phyloP scores from a whole-genome alignment of 768 basidiomycete species.

The Boletus subparvulus region DNA sequence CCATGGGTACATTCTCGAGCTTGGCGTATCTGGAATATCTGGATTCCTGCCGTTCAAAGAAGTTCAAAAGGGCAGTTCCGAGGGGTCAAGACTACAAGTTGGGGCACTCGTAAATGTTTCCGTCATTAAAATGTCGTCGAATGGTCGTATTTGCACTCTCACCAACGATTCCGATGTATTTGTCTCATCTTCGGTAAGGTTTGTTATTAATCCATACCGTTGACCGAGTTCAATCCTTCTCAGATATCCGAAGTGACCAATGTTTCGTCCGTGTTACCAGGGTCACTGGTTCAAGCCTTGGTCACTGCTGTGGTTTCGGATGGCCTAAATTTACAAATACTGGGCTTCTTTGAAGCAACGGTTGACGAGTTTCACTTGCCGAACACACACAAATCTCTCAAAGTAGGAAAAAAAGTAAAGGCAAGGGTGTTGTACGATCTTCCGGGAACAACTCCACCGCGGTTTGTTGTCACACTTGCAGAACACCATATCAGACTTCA shows the following conservation, averaged over 20 bases:
- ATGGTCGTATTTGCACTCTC: constrained; percentile 78
- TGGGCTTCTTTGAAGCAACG: constrained; percentile 92
- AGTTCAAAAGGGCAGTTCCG: constrained; percentile 41
- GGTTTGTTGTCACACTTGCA: constrained; percentile 77
- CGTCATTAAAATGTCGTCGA: constrained; percentile 68
- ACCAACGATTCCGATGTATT: constrained; percentile 50
- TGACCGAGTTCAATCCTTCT: neutral
- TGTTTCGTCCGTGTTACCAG: constrained; percentile 83
- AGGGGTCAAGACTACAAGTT: constrained; percentile 43
- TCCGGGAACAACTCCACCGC: constrained; percentile 64
- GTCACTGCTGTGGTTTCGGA: constrained; percentile 71
- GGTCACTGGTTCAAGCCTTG: constrained; percentile 75
- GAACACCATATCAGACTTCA: constrained; percentile 67
- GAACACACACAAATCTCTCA: constrained; percentile 44
- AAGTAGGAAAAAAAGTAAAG: constrained; percentile 74
- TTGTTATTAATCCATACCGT: neutral
- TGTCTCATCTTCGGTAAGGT: constrained; percentile 55
- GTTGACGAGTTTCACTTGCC: constrained; percentile 78
- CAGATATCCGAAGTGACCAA: constrained; percentile 78
- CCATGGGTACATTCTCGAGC: constrained; percentile 88
- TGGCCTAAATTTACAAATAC: constrained; percentile 84
- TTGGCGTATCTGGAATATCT: constrained; percentile 75
- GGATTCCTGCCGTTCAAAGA: constrained; percentile 87
- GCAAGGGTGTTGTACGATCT: constrained; percentile 84
- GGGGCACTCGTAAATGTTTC: constrained; percentile 69